A percentile compares a stretch with the other conserved stretches of the same genome.
Evolutionary conservation across 306 rosid species (phyloP).

Genomic region (Corylus heterophylla): DNA sequence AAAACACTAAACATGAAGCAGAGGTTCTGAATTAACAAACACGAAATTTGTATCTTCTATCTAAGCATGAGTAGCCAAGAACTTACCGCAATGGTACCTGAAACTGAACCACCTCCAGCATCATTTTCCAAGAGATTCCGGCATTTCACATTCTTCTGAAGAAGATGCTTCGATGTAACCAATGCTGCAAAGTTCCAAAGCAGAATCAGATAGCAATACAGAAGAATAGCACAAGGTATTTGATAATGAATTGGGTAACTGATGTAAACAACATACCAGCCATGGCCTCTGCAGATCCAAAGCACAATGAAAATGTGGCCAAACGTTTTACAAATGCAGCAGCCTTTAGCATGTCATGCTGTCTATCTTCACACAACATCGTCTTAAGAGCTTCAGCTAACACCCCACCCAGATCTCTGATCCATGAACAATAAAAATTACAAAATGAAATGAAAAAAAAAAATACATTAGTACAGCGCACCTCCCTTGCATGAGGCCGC

Average conservation of each 20-base stretch:
- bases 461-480: constrained; percentile 1
- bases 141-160: constrained; percentile 88
- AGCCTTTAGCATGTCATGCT: constrained; percentile 97
- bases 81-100: constrained; percentile 73
- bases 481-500: not conserved
- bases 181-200: constrained; percentile 59
- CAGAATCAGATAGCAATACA: constrained; percentile 15
- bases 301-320: constrained; percentile 67
- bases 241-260: not conserved
- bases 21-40: not conserved
- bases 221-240: not conserved
- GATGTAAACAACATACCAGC: constrained; percentile 60
- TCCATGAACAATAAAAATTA: constrained; percentile 21
- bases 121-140: constrained; percentile 96
- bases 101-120: constrained; percentile 92
- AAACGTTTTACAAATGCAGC: constrained; percentile 95
- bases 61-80: constrained; percentile 12
- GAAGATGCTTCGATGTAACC: constrained; percentile 87
- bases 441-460: not conserved
- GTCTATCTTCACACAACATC: constrained; percentile 95
- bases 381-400: constrained; percentile 92
- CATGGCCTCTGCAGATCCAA: constrained; percentile 87
- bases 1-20: not conserved
- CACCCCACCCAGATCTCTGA: constrained; percentile 87
- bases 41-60: not conserved